A percentile compares a stretch with the other conserved stretches of the same genome.
Conservation (phyloP, 1,284 basidiomycete species). For the Abortiporus biennis region DNA sequence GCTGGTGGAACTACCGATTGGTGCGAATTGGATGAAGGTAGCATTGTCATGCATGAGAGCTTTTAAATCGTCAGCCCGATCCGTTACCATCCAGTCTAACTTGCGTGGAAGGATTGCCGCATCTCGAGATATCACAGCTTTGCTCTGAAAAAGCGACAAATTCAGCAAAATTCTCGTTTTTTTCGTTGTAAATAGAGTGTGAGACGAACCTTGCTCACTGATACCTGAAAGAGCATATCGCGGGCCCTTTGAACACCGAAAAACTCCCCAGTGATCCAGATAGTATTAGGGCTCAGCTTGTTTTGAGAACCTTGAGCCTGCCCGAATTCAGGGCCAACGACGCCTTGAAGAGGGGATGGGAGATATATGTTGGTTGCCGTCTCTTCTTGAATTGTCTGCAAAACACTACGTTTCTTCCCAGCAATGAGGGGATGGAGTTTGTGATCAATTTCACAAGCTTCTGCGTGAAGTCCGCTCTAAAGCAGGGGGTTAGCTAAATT, state of each 20-base stretch:
- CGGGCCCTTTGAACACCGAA: slow-evolving; percentile 93
- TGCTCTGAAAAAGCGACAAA: slow-evolving; percentile 53
- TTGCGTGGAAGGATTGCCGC: slow-evolving; percentile 94
- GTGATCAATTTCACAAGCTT: slow-evolving; percentile 91
- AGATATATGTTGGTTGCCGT: slow-evolving; percentile 97
- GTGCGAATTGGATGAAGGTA: slow-evolving; percentile 92
- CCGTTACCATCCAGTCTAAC: slow-evolving; percentile 96
- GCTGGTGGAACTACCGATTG: slow-evolving; percentile 87
- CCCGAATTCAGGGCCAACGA: slow-evolving; percentile 59
- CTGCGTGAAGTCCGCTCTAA: slow-evolving; percentile 85
- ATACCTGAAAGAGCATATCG: slow-evolving; percentile 91
- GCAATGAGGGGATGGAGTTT: slow-evolving; percentile 92
- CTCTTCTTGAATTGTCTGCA: slow-evolving; percentile 95
- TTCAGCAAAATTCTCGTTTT: too few relatives aligned
- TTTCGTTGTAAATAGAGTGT: not conserved
- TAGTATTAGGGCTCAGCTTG: slow-evolving; percentile 51
- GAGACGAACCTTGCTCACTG: slow-evolving; percentile 74
- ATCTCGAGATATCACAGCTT: slow-evolving; percentile 87
- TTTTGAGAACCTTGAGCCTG: slow-evolving; percentile 16
- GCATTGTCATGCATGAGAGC: slow-evolving; percentile 94
- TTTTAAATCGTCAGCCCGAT: slow-evolving; percentile 87
- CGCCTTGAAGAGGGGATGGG: slow-evolving; percentile 85
- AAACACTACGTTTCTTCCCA: slow-evolving; percentile 80
- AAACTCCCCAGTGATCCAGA: slow-evolving; percentile 98
- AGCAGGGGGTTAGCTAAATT: not conserved